Evolutionary conservation across 208 protist species (phyloP), one percentile per base, ranked within the genome.

Genomic region (Kentomonas sorsogonicus): DNA sequence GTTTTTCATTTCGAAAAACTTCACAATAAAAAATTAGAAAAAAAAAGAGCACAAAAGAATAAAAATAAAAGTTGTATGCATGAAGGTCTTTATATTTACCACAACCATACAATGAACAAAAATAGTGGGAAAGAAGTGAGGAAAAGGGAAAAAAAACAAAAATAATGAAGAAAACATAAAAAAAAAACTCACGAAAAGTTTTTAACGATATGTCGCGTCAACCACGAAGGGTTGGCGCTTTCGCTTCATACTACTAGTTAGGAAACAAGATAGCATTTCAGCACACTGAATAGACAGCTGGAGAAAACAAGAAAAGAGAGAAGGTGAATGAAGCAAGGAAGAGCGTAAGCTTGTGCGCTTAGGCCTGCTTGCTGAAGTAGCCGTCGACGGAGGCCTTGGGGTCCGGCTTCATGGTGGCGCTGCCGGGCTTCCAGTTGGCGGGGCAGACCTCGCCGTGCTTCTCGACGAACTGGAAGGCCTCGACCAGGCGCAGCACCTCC

Each of bases 401-500:
- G 68, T 92, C 74, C 18, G 84, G 53, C 54, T 82, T 94, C 65
- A 96, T 97, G 18, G 85, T 89, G 27, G 66, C 65, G 15, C 11
- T 9, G 15, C 36, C 26, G 27, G 27, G n/a, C 15, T 54, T 23
- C 48, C 48, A 54, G 48, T 54, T 54, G 48, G 48, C 48, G 27
- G 48, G 48, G 48, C 48, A 54, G 15, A 54, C 48, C 48, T 54
- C 48, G 48, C 48, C 48, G 48, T 54, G 26, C 48, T 54, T 54
- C 59, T 97, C 96, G 20, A 79, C 74, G 63, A 79, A 96, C 74
- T 97, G 86, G 76, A 97, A 97, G 46, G 93, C 96, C 69, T 97
- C 62, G 18, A 99, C 66, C 2, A 98, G 76, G 46, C 97, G 81
- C 1, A 98, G 74, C 36, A 82, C 74, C 76, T 98, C 96, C 0